Percentiles rank a stretch among this genome's conserved stretches.
phyloP scores from a whole-genome alignment of 805 yeast genomes.

The Yarrowia keelungensis region DNA sequence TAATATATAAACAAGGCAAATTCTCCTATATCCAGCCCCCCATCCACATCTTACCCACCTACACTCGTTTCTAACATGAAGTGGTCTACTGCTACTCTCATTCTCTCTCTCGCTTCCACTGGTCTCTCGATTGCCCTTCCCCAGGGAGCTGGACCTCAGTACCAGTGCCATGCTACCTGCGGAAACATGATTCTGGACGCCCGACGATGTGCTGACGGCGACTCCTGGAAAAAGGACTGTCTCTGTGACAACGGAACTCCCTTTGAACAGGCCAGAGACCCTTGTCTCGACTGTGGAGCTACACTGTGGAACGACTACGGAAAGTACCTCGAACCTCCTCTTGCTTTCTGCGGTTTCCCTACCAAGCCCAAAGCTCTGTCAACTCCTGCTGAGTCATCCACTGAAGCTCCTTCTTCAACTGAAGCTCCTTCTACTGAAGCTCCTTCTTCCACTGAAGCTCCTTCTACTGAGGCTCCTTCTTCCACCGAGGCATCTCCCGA shows the following conservation, averaged over 20 bases:
- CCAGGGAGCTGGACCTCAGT: conserved; percentile 1
- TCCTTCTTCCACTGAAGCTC: background rate
- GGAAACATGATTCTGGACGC: conserved; percentile 27
- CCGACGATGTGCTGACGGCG: conserved; percentile 24
- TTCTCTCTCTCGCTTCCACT: conserved; percentile 62
- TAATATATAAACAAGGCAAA: conserved; percentile 7
- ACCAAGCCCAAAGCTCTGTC: conserved; percentile 9
- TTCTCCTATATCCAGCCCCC: background rate
- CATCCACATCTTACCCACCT: too few species aligned
- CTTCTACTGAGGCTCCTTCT: background rate
- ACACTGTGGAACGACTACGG: conserved; percentile 36
- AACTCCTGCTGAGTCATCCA: background rate
- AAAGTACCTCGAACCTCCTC: conserved; percentile 28
- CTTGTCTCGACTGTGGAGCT: conserved; percentile 24
- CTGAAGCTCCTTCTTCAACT: background rate
- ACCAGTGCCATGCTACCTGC: conserved; percentile 34
- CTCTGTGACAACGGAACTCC: conserved; percentile 13
- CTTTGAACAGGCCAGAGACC: conserved; percentile 5
- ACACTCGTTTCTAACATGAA: conserved; percentile 42
- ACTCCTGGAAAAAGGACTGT: conserved; percentile 19
- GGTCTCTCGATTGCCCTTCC: conserved; percentile 53
- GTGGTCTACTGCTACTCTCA: background rate
- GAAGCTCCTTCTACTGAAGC: background rate
- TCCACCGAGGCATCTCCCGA: background rate
- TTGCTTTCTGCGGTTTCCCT: conserved; percentile 28